Evolutionary conservation across 2,329 filamentous ascomycete species (phyloP).

Genomic region (Phialophora tarda): DNA sequence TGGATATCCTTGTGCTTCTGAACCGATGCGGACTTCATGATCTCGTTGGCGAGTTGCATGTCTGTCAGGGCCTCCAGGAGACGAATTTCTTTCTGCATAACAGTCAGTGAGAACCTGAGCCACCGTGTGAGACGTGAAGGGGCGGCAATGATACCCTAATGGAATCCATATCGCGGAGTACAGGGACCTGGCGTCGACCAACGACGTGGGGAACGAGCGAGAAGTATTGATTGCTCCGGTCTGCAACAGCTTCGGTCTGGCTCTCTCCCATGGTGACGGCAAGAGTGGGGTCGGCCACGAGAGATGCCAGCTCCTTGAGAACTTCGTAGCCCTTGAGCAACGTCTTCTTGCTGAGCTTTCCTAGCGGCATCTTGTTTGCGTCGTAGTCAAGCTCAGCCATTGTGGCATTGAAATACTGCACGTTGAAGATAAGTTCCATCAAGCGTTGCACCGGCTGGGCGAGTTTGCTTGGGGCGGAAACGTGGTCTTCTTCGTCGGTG

Average conservation of each 20-base stretch:
- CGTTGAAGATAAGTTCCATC: slow-evolving; percentile 84
- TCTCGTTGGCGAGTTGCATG: slow-evolving; percentile 79
- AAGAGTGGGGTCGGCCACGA: slow-evolving; percentile 63
- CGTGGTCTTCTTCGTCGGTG: slow-evolving; percentile 36
- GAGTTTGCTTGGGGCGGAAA: slow-evolving; percentile 59
- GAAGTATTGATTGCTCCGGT: slow-evolving; percentile 78
- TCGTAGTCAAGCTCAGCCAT: slow-evolving; percentile 54
- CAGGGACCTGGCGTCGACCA: slow-evolving; percentile 61
- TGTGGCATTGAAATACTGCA: slow-evolving; percentile 68
- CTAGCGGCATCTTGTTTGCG: slow-evolving; percentile 74
- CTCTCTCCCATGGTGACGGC: slow-evolving; percentile 49
- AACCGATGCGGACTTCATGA: slow-evolving; percentile 71
- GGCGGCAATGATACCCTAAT: slow-evolving; percentile 28
- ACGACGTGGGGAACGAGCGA: slow-evolving; percentile 82
- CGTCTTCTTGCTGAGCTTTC: slow-evolving; percentile 80
- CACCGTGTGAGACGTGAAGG: background rate
- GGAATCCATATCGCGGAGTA: slow-evolving; percentile 31
- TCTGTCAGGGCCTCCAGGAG: slow-evolving; percentile 72
- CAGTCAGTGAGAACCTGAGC: background rate
- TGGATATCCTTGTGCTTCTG: slow-evolving; percentile 61
- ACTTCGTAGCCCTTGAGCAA: slow-evolving; percentile 76
- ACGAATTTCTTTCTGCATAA: slow-evolving; percentile 34
- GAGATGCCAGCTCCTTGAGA: slow-evolving; percentile 73
- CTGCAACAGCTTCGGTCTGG: slow-evolving; percentile 57
- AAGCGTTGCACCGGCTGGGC: slow-evolving; percentile 67